Evolutionary conservation across 306 rosid genomes (phyloP).

Genomic region (Cucurbita maxima): DNA sequence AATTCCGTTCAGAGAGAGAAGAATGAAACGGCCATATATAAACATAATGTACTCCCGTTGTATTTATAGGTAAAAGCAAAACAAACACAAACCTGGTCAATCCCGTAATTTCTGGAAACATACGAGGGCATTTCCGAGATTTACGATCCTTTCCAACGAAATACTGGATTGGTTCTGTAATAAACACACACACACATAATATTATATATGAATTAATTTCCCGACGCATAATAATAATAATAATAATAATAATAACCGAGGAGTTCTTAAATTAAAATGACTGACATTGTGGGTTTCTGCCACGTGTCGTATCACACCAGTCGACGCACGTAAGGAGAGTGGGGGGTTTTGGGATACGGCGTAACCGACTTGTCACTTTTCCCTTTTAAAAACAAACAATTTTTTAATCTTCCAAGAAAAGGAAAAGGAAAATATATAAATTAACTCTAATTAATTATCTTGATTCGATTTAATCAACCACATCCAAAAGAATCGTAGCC

Average conservation of each 20-base stretch:
- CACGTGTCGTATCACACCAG: background rate
- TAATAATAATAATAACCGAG: background rate
- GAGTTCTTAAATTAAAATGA: background rate
- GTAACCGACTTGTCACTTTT: background rate
- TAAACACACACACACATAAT: background rate
- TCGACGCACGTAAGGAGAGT: background rate
- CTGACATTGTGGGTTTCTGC: background rate
- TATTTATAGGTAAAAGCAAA: background rate
- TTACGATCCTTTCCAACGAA: background rate
- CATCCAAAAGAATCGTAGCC: too few relatives aligned
- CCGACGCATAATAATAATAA: background rate
- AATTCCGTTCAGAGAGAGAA: too few relatives aligned
- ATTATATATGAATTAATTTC: background rate
- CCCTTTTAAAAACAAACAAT: too few relatives aligned
- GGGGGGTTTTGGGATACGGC: background rate
- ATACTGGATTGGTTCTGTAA: background rate
- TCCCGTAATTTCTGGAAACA: background rate
- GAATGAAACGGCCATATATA: too few relatives aligned
- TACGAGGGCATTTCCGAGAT: background rate
- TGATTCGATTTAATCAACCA: too few relatives aligned
- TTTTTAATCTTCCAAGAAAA: too few relatives aligned
- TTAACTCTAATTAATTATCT: too few relatives aligned
- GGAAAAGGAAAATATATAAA: too few relatives aligned
- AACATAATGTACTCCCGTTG: background rate
- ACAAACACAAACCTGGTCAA: background rate